Conservation (phyloP, 2,329 filamentous ascomycete species). For the Clarireedia hainanense region DNA sequence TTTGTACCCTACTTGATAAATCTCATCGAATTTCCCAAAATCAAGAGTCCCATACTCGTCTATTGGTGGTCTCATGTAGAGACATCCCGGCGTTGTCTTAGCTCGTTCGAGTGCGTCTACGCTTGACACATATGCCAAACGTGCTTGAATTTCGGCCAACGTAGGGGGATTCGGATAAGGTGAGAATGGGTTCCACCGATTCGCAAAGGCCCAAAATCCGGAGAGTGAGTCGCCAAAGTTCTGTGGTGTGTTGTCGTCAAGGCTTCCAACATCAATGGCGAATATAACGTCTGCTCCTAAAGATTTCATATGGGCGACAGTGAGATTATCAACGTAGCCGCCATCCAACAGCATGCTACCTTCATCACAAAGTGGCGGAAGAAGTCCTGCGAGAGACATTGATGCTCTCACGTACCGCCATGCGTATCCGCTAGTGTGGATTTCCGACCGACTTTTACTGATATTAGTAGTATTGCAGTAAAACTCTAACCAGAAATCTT, state of each 20-base stretch:
- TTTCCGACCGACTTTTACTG: conserved; percentile 83
- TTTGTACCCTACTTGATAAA: conserved; percentile 80
- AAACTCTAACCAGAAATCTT: conserved; percentile 98
- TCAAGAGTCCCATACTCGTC: conserved; percentile 91
- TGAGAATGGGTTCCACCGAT: conserved; percentile 96
- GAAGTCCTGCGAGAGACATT: conserved; percentile 88
- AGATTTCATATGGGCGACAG: conserved; percentile 93
- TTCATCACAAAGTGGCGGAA: conserved; percentile 93
- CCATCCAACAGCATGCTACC: conserved; percentile 95
- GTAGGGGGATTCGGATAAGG: conserved; percentile 85
- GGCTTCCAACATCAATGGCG: conserved; percentile 84
- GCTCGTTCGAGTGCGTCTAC: conserved; percentile 91
- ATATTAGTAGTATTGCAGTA: conserved; percentile 99
- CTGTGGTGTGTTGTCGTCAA: conserved; percentile 90
- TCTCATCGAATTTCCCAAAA: conserved; percentile 96
- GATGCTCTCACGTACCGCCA: conserved; percentile 96
- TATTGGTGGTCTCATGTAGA: conserved; percentile 94
- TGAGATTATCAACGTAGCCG: conserved; percentile 94
- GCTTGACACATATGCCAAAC: conserved; percentile 88
- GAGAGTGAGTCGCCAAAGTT: conserved; percentile 89
- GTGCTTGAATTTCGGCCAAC: conserved; percentile 88
- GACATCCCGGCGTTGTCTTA: conserved; percentile 81
- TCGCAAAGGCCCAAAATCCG: conserved; percentile 88
- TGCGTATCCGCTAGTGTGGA: conserved; percentile 92
- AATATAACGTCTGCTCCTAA: conserved; percentile 92